Base-by-base conservation (phyloP, 2,329 filamentous ascomycete genomes). In the Fusarium albidum region DNA sequence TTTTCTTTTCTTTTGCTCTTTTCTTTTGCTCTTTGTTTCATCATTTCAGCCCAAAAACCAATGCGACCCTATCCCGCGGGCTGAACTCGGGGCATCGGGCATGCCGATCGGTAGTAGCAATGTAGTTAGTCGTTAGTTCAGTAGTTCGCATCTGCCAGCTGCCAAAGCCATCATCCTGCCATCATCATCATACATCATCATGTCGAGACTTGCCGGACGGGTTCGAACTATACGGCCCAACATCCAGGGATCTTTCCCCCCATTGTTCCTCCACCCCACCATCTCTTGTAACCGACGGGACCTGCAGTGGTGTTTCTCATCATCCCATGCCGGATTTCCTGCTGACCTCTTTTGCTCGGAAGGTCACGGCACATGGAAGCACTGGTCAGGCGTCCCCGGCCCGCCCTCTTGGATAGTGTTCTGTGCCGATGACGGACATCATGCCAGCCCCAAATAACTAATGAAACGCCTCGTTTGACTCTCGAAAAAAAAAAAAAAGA, bases 291-390 rank as follows among this genome's bases (percentile, higher is more conserved):
- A n/a, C n/a, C n/a, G 48, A 29, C 28, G 37, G n/a, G n/a, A 21
- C 29, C 35, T 33, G 18, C 13, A 12, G 25, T 28, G 28, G 26
- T 26, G 26, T 31, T 13, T 26, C 46, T 13, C 46, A 50, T 41
- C 57, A 50, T 41, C 57, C 44, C 38, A 50, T 59, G 59, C n/a
- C 55, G 47, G 56, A 40, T 52, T 52, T 51, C 59, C 64, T 59
- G 64, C 64, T 67, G 64, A 67, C 63, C 63, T n/a, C n/a, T n/a
- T n/a, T 52, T 31, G 40, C 31, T 38, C 48, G 45, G 49, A 57
- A 57, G 54, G 64, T 66, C 64, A 66, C 64, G 64, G 52, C 54
- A 56, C 58, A 41, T 25, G 33, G 41, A 26, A 26, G 51, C 14
- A n/a, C 15, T 42, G 59, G 54, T 50, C 52, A 61, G 54, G 54